phyloP scores from a whole-genome alignment of 352 stramenopile genomes.

The Phytopythium montanum region DNA sequence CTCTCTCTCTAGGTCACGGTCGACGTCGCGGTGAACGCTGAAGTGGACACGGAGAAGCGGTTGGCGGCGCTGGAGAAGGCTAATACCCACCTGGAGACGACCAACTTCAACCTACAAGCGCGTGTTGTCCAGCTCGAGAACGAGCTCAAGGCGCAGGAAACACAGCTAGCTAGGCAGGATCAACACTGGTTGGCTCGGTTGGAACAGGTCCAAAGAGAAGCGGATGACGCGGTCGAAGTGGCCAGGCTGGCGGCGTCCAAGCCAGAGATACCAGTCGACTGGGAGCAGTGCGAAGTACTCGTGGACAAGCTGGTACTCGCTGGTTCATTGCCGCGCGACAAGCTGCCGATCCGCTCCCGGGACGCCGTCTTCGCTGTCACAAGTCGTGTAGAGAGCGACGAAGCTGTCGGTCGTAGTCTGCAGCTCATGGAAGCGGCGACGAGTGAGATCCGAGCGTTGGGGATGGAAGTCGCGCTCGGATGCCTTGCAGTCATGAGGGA shows the following conservation, averaged over 20 bases:
- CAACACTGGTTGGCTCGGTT: slow-evolving; percentile 31
- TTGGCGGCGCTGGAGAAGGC: slow-evolving; percentile 46
- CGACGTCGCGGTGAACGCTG: slow-evolving; percentile 60
- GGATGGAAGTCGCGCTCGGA: slow-evolving; percentile 43
- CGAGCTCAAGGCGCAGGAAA: slow-evolving; percentile 27
- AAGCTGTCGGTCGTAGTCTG: slow-evolving; percentile 13
- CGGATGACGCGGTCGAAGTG: slow-evolving; percentile 23
- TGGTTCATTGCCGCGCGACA: slow-evolving; percentile 38
- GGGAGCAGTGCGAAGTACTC: slow-evolving; percentile 52
- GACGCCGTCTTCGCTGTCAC: background rate
- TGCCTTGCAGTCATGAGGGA: slow-evolving; percentile 64
- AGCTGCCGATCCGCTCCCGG: slow-evolving; percentile 10
- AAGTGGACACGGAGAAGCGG: slow-evolving; percentile 64
- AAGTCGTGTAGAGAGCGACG: slow-evolving; percentile 19
- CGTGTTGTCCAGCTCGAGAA: slow-evolving; percentile 42
- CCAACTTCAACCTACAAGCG: slow-evolving; percentile 41
- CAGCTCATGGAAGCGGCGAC: slow-evolving; percentile 30
- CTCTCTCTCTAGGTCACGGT: slow-evolving; percentile 46
- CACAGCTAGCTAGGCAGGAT: slow-evolving; percentile 31
- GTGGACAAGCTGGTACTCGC: slow-evolving; percentile 49
- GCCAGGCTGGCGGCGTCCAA: slow-evolving; percentile 10
- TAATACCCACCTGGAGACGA: slow-evolving; percentile 39
- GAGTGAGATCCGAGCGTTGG: slow-evolving; percentile 35
- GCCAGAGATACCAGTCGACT: slow-evolving; percentile 29
- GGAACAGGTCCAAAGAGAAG: slow-evolving; percentile 20